These are phyloP conservation scores for Sporothrix pseudoabietina DNA, from an alignment of 2,329 filamentous ascomycete genomes.

Conservation along the genomic window DNA sequence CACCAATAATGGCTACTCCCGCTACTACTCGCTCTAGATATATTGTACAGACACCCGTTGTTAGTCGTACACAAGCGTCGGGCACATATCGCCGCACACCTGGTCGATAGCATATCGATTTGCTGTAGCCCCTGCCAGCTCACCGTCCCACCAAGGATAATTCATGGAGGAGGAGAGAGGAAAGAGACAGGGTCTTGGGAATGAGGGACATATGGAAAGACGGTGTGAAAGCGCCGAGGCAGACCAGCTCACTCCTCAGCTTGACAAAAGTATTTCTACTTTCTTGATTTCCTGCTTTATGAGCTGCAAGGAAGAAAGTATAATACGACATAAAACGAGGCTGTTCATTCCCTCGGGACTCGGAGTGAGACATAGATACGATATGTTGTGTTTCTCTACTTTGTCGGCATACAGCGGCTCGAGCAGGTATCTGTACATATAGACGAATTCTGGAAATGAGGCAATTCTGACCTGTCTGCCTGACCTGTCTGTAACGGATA, in stretches of 20 bases:
- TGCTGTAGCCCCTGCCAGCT: neutral
- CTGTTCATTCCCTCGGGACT: neutral
- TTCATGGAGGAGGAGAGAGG: neutral
- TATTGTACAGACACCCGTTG: neutral
- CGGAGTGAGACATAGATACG: neutral
- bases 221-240: neutral
- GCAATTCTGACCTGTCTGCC: neutral
- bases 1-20: neutral
- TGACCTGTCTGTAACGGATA: neutral
- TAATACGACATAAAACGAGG: conserved; percentile 3
- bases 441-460: neutral
- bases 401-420: neutral
- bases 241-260: neutral
- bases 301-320: neutral
- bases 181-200: neutral
- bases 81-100: neutral
- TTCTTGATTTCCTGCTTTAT: neutral
- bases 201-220: neutral
- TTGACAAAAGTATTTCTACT: neutral
- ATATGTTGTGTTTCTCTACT: neutral
- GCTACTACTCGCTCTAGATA: neutral
- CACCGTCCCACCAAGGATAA: neutral
- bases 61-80: neutral
- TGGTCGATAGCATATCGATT: neutral
- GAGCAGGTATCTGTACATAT: neutral